A percentile compares a stretch with the other conserved stretches of the same genome.
Conservation (phyloP, 2,329 filamentous ascomycete genomes). For the Ophiobolus disseminans region DNA sequence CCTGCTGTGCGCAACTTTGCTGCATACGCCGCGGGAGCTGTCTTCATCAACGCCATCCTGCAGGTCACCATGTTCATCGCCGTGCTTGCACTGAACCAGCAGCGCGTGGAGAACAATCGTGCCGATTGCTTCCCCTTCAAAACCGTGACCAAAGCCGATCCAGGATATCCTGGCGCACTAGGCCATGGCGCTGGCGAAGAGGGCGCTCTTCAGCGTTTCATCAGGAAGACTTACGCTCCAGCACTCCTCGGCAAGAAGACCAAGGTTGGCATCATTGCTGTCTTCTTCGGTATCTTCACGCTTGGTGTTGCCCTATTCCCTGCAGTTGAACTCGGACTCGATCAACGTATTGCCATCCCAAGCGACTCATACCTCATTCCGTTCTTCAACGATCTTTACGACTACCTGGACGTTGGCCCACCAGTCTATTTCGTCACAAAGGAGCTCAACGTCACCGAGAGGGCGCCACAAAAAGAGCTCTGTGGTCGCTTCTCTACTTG, state of each 20-base stretch:
- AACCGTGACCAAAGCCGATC: constrained; percentile 75
- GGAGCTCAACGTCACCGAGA: constrained; percentile 77
- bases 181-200: constrained; percentile 82
- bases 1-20: constrained; percentile 97
- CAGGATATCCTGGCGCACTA: constrained; percentile 69
- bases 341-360: constrained; percentile 93
- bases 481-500: constrained; percentile 93
- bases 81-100: constrained; percentile 88
- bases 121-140: constrained; percentile 94
- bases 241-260: constrained; percentile 78
- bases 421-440: constrained; percentile 96
- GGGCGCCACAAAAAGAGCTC: constrained; percentile 79
- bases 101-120: constrained; percentile 83
- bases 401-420: constrained; percentile 88
- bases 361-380: constrained; percentile 93
- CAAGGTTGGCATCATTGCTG: constrained; percentile 75
- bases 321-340: constrained; percentile 82
- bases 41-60: constrained; percentile 95
- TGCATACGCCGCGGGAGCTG: constrained; percentile 92
- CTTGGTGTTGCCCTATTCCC: constrained; percentile 85
- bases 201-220: constrained; percentile 82
- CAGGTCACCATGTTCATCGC: constrained; percentile 98
- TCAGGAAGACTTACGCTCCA: constrained; percentile 88
- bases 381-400: constrained; percentile 95
- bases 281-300: constrained; percentile 89